Base-by-base conservation (phyloP, 1,284 basidiomycete genomes). In the Apiotrichum gamsii region DNA sequence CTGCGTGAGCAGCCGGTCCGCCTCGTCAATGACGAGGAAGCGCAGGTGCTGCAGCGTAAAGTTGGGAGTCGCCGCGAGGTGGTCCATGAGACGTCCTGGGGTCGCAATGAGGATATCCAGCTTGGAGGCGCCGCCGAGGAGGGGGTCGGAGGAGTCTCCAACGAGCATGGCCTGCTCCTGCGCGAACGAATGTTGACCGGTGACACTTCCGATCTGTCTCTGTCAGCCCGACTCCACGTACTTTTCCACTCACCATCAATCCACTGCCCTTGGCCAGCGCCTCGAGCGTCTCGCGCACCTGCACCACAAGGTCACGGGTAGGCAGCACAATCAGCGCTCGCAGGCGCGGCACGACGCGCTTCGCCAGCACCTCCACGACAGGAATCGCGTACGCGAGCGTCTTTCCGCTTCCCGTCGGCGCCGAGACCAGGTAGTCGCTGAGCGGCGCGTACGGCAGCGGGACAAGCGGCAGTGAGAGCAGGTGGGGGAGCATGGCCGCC, bases 1-100 rank as follows among this genome's bases (percentile, higher is more conserved):
- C 67, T 97, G 91, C 8, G 87, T 87, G 5, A 99, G 78, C 3
- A 99, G 78, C 19, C 93, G 81, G 67, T 99, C 95, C 0, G 95
- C 95, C 74, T 99, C 95, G 67, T 99, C 95, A 47, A 99, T 90
- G 16, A 98, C 90, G 47, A 98, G 75, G 71, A 91, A 98, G 21
- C 94, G 84, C 21, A 99, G 77, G 69, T 98, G 91, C 61, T 95
- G 87, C 28, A 98, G 72, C 0, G 90, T 87, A 67, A 97, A 95
- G 53, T 91, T 90, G 0, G 80, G 81, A 0, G 94, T 96, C 20
- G 81, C 83, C 34, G 82, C 82, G 13, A 98, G 74, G 69, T 98
- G 94, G 67, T 98, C 94, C 34, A 96, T 94, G 37, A 99, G 67
- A 40, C 95, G 77, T 35, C 95, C 95, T 0, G 94, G 94, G 0